These are phyloP conservation scores for Penicillium sp. DNA, from an alignment of 2,329 filamentous ascomycete species.

Conservation along the genomic window DNA sequence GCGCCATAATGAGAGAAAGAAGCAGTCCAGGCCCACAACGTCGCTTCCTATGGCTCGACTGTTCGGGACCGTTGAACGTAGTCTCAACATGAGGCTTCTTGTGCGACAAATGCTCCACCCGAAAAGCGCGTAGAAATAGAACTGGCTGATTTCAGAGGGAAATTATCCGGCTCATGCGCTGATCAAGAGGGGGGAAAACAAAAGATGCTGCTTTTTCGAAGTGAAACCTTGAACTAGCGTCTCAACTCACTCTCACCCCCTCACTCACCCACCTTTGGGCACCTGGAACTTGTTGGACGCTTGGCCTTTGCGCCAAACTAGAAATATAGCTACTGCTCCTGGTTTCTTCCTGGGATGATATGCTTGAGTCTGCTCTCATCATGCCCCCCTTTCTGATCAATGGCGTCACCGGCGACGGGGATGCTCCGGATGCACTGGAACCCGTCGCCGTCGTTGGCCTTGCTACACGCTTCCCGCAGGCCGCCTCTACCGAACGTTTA, in stretches of 20 bases:
- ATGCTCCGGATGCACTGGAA: slow-evolving; percentile 13
- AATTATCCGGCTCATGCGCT: background rate
- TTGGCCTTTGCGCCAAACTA: background rate
- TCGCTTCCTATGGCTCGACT: too few relatives aligned
- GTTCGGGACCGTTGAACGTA: background rate
- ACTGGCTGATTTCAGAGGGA: background rate
- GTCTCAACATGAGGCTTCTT: background rate
- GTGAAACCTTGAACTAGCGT: slow-evolving; percentile 1
- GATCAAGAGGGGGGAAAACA: background rate
- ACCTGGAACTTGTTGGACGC: background rate
- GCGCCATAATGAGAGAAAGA: too few relatives aligned
- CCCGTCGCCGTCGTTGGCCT: slow-evolving; percentile 38
- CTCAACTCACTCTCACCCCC: background rate
- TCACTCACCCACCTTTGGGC: background rate
- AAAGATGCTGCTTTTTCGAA: background rate
- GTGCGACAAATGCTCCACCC: background rate
- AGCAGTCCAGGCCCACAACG: background rate
- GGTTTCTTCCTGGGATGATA: background rate
- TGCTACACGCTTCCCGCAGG: slow-evolving; percentile 31
- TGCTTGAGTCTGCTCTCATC: background rate
- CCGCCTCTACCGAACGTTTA: slow-evolving; percentile 28
- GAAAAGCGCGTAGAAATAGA: background rate
- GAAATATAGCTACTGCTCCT: slow-evolving; percentile 6
- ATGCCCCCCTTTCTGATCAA: slow-evolving; percentile 10
- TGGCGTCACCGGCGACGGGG: background rate